Conservation (phyloP, 371 early-diverging fungal genomes). For the Mortierella sp. region DNA sequence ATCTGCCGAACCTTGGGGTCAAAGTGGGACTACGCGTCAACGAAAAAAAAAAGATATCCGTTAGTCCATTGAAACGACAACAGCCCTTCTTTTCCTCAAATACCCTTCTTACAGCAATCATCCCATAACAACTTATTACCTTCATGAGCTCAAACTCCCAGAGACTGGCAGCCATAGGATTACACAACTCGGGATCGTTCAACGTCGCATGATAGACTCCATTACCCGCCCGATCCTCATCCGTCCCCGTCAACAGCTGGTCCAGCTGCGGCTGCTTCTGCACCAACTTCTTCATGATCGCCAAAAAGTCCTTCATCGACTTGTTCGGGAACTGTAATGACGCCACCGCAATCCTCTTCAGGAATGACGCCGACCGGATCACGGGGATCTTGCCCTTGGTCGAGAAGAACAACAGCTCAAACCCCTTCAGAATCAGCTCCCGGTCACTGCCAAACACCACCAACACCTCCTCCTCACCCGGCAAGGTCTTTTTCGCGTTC, state of each 20-base stretch:
- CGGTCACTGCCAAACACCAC: slow-evolving; percentile 71
- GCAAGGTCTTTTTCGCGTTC: slow-evolving; percentile 20
- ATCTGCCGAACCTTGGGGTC: slow-evolving; percentile 80
- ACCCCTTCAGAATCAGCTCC: slow-evolving; percentile 81
- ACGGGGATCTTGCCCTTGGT: slow-evolving; percentile 83
- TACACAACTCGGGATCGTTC: slow-evolving; percentile 94
- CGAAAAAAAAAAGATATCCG: not conserved
- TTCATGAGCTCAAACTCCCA: slow-evolving; percentile 86
- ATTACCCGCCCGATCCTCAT: slow-evolving; percentile 83
- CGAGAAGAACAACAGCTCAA: slow-evolving; percentile 85
- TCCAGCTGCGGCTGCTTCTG: slow-evolving; percentile 82
- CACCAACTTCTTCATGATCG: slow-evolving; percentile 59
- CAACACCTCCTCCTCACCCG: slow-evolving; percentile 30
- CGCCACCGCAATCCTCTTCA: slow-evolving; percentile 68
- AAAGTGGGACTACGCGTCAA: slow-evolving; percentile 72
- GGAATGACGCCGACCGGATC: slow-evolving; percentile 76
- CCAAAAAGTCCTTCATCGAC: slow-evolving; percentile 62
- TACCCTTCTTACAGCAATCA: not conserved
- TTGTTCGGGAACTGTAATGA: slow-evolving; percentile 75
- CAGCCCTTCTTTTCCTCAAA: not conserved
- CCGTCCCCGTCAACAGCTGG: slow-evolving; percentile 82
- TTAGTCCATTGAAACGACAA: not conserved
- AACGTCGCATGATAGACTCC: slow-evolving; percentile 86
- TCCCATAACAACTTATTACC: slow-evolving; percentile 59
- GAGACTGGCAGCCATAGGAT: slow-evolving; percentile 90